A percentile compares a stretch with the other conserved stretches of the same genome.
Conservation (phyloP, 441 rosid genomes). For the Eruca vesicaria region DNA sequence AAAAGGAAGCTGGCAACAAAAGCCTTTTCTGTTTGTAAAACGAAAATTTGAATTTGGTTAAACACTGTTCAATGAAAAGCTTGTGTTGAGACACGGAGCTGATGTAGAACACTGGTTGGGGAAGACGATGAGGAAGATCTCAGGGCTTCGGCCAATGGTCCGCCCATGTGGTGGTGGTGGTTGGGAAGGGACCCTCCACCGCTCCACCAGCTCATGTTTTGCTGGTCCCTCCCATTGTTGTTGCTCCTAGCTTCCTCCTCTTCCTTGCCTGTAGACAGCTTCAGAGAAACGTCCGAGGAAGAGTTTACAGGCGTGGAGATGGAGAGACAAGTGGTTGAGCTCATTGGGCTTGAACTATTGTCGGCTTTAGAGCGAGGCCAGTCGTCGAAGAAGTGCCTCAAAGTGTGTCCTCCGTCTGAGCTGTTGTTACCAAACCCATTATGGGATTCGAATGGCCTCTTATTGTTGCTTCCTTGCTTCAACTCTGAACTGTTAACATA, state of each 20-base stretch:
- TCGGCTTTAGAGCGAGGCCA: conserved; percentile 72
- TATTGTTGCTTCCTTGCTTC: conserved; percentile 33
- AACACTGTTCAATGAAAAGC: conserved; percentile 36
- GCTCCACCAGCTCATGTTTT: conserved; percentile 56
- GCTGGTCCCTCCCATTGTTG: conserved; percentile 44
- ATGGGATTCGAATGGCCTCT: conserved; percentile 46
- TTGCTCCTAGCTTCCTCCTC: conserved; percentile 44
- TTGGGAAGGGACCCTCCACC: conserved; percentile 51
- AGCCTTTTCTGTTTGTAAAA: conserved; percentile 16
- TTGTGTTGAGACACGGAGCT: conserved; percentile 37
- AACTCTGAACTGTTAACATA: conserved; percentile 27
- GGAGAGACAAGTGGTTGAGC: conserved; percentile 57
- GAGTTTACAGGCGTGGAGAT: conserved; percentile 73
- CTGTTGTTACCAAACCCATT: conserved; percentile 37
- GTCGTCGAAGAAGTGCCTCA: conserved; percentile 86
- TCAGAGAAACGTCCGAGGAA: conserved; percentile 72
- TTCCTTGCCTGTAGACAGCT: conserved; percentile 62
- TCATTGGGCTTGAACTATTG: conserved; percentile 38
- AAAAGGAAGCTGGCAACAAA: conserved; percentile 13
- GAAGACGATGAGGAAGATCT: conserved; percentile 81
- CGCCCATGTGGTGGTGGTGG: conserved; percentile 62
- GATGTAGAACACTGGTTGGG: conserved; percentile 80
- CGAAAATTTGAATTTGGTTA: conserved; percentile 24
- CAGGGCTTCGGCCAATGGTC: conserved; percentile 86
- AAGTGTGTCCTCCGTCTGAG: conserved; percentile 61